Base-by-base conservation (phyloP, 176 grass and related monocot genomes). In the Hordeum marinum region DNA sequence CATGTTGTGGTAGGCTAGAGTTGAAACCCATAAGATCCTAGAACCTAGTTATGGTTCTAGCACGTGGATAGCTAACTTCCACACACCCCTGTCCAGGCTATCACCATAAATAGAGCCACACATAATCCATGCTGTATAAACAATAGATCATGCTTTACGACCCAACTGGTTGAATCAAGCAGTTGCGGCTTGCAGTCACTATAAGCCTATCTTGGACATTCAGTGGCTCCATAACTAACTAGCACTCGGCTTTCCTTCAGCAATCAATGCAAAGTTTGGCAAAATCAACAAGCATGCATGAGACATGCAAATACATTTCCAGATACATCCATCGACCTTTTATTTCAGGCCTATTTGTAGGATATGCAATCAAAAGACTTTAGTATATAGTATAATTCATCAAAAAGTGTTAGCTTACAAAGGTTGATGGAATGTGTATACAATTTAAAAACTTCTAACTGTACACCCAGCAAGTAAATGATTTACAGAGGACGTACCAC, bases 401-500 rank as follows among this genome's bases (percentile, higher is more conserved):
- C 8, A 26, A 41, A 8, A 64, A 70, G n/a, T 68, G 13, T 46
- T 79, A 36, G 25, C 10, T 25, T 75, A 43, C 3, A 70, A 48
- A 32, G 36, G 13, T 40, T 84, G n/a, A 48, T 43, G 29, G 23
- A 74, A 48, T 27, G 24, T 18, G 70, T 17, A 73, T 45, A 48
- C 45, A 43, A 48, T 48, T 73, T 17, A 24, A 4, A 41, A 82
- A 82, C 43, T 58, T 40, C 32, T 36, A 34, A 27, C 29, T 75
- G 23, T 37, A 75, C 35, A 80, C 15, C 1, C 60, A 65, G 55
- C n/a, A 89, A 76, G 11, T n/a, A 11, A 68, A 69, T 65, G 62
- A 81, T 68, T 89, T 59, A 67, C 8, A 73, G 45, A 59, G 69
- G 71, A 88, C 97, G 61, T 92, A 94, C 94, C 88, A 96, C 86